Evolutionary conservation across 2,329 filamentous ascomycete genomes (phyloP), one percentile per base, ranked within the genome.

Genomic region (Epichloe elymi): DNA sequence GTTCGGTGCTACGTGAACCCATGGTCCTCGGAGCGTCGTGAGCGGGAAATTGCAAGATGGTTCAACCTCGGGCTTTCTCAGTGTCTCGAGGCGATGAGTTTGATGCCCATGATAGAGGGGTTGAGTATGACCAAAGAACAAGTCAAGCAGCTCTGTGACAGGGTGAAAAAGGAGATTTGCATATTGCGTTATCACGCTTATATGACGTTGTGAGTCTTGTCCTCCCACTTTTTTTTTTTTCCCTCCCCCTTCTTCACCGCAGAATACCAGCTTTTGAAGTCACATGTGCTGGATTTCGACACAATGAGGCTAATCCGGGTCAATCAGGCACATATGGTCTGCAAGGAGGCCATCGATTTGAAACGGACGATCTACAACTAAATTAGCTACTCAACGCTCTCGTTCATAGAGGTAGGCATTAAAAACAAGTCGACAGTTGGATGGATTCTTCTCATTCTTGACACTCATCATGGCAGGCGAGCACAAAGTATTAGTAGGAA

Each of bases 1-100:
- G 80, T 86, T 54, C 75, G 75, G 52, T 71, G 91, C 37, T 86
- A 88, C 33, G 74, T 88, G 61, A 91, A 85, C 61, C 80, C 82
- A 23, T 91, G 86, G 85, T 78, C 80, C 53, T 65, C 70, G 26
- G 80, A 87, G 75, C 26, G 74, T 80, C 55, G 74, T 82, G 57
- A 82, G 80, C 55, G 26, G 26, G 77, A 84, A 43, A 75, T 89
- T 49, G 88, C 86, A 33, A 75, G 82, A 52, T 95, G 87, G 86
- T 95, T 94, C 68, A 89, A 91, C 61, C 71, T 91, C 23, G 83
- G 82, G 39, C 73, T 95, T 58, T 82, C 77, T 11, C 80, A 86
- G 61, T 85, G 85, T 26, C 68, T 94, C 47, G 79, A 88, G 58
- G 81, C 83, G 12, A 72, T 94, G 59, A 84, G 83, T 56, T 66